Evolutionary conservation across 1,284 basidiomycete genomes (phyloP).

Genomic region (Austroboletus sp.): DNA sequence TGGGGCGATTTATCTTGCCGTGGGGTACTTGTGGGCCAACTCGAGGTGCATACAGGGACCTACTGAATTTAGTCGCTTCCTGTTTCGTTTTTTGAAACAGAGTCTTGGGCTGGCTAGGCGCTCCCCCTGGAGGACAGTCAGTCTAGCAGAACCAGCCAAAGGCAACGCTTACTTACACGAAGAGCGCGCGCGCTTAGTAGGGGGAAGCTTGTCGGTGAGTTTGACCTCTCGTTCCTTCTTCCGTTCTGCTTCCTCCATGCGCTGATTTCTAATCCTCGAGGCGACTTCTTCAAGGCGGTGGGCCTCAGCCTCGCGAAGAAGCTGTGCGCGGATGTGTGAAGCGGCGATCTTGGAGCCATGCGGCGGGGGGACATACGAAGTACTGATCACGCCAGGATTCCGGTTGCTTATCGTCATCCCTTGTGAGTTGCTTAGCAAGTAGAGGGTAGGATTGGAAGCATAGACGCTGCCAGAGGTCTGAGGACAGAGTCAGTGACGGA

Average conservation of each 20-base stretch:
- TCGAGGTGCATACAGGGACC: slow-evolving; percentile 49
- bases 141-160: slow-evolving; percentile 2
- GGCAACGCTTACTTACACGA: slow-evolving; percentile 48
- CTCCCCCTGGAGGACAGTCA: slow-evolving; percentile 40
- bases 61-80: slow-evolving; percentile 61
- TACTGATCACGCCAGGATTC: slow-evolving; percentile 63
- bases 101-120: slow-evolving; percentile 49
- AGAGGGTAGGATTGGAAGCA: slow-evolving; percentile 56
- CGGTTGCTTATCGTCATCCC: slow-evolving; percentile 36
- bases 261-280: slow-evolving; percentile 53
- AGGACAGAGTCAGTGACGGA: slow-evolving; percentile 9
- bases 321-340: slow-evolving; percentile 33
- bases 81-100: slow-evolving; percentile 68
- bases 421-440: slow-evolving; percentile 37
- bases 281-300: slow-evolving; percentile 55
- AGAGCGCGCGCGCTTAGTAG: slow-evolving; percentile 49
- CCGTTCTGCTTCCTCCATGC: slow-evolving; percentile 59
- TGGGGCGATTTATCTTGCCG: slow-evolving; percentile 38
- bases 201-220: slow-evolving; percentile 58
- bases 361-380: slow-evolving; percentile 43
- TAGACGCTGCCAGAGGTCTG: slow-evolving; percentile 65
- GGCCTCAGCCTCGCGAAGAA: slow-evolving; percentile 50
- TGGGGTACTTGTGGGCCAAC: slow-evolving; percentile 46
- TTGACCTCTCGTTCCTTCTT: slow-evolving; percentile 70
- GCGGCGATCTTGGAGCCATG: background rate